A percentile compares a stretch with the other conserved stretches of the same genome.
phyloP scores from a whole-genome alignment of 108 stramenopile genomes.

The Nitzschia inconspicua region DNA sequence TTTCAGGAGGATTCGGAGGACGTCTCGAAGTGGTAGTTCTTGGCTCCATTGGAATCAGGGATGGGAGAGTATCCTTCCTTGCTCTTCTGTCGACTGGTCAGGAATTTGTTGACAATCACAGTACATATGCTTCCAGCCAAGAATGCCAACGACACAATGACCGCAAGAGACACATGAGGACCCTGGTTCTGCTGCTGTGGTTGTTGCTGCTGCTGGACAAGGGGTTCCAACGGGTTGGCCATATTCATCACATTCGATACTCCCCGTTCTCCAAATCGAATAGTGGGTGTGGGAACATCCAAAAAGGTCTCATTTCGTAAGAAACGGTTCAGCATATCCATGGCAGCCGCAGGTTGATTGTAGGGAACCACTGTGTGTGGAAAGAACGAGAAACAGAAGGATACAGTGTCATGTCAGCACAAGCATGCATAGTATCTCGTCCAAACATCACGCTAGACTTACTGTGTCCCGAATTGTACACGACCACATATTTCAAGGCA shows the following conservation, averaged over 20 bases:
- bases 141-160: background rate
- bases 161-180: background rate
- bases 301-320: constrained; percentile 39
- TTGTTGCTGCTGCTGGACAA: background rate
- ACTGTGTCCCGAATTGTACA: constrained; percentile 63
- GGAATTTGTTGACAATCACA: background rate
- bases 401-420: too few species aligned
- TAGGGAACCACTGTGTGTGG: constrained; percentile 67
- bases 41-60: too few species aligned
- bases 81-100: background rate
- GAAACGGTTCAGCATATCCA: constrained; percentile 53
- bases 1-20: too few species aligned
- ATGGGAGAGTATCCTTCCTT: background rate
- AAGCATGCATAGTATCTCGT: too few species aligned
- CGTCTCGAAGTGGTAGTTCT: too few species aligned
- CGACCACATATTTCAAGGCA: constrained; percentile 49
- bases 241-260: background rate
- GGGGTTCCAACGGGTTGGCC: background rate
- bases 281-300: constrained; percentile 40
- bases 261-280: background rate
- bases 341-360: constrained; percentile 40
- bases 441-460: too few species aligned
- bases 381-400: too few species aligned
- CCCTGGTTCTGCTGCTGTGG: background rate
- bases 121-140: background rate